Conservation (phyloP, 805 yeast species). For the Maudiozyma bulderi region DNA sequence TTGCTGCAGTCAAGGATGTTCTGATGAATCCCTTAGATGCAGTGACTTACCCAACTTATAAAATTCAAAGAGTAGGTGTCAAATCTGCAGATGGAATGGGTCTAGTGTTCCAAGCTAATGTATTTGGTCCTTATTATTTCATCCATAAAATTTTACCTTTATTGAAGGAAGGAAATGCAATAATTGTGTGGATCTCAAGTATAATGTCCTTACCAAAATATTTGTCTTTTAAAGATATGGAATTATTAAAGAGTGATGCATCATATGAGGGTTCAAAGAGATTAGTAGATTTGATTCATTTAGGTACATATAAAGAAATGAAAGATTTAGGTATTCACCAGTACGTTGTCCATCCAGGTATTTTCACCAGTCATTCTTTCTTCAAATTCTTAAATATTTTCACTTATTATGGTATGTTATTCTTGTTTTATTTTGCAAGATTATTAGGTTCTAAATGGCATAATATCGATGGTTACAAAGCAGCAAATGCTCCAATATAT, state of each 20-base stretch:
- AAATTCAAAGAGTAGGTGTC: constrained; percentile 71
- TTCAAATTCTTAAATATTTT: constrained; percentile 64
- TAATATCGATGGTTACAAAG: constrained; percentile 77
- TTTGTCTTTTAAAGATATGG: constrained; percentile 66
- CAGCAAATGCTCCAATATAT: constrained; percentile 79
- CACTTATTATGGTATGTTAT: constrained; percentile 78
- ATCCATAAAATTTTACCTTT: constrained; percentile 54
- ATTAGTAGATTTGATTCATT: constrained; percentile 72
- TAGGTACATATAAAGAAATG: constrained; percentile 52
- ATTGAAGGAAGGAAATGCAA: constrained; percentile 48
- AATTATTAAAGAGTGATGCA: constrained; percentile 49
- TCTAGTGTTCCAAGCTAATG: constrained; percentile 85
- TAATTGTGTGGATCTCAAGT: constrained; percentile 78
- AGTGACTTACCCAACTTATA: constrained; percentile 81
- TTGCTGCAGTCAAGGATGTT: constrained; percentile 62
- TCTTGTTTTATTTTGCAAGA: constrained; percentile 76
- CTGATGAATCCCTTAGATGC: constrained; percentile 61
- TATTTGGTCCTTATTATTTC: constrained; percentile 89
- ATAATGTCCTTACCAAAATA: constrained; percentile 69
- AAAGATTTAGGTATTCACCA: constrained; percentile 48
- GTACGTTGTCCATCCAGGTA: constrained; percentile 88
- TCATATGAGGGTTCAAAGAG: constrained; percentile 92
- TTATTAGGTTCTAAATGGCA: constrained; percentile 80
- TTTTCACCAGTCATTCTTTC: constrained; percentile 76
- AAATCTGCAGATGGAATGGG: constrained; percentile 75